Conservation (phyloP, 2,329 filamentous ascomycete genomes). For the Incumbomyces delicatus region DNA sequence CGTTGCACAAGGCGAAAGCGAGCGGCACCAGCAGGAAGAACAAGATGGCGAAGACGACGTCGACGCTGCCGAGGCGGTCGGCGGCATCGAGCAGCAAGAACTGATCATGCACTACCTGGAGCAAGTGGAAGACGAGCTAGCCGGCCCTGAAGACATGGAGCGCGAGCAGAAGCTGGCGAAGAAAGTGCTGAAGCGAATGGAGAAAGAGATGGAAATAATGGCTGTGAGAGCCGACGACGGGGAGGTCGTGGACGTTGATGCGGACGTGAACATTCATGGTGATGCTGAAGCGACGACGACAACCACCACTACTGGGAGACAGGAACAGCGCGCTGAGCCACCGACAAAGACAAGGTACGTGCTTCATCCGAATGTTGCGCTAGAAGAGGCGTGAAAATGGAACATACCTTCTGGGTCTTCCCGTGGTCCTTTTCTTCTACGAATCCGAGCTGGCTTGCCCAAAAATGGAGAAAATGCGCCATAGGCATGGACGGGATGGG, state of each 20-base stretch:
- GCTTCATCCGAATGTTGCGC: constrained; percentile 5
- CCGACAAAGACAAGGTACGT: constrained; percentile 2
- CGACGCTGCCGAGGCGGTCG: background rate
- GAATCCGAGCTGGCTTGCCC: too few species aligned
- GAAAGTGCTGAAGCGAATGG: constrained; percentile 91
- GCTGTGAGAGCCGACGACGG: background rate
- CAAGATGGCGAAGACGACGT: background rate
- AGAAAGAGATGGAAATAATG: constrained; percentile 51
- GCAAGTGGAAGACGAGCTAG: constrained; percentile 73
- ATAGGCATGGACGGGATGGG: too few species aligned
- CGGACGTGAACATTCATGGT: too few species aligned
- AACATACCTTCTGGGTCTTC: too few species aligned
- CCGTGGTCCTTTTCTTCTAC: too few species aligned
- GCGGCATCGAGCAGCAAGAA: constrained; percentile 72
- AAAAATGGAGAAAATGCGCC: too few species aligned
- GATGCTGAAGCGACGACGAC: background rate
- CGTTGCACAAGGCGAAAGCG: constrained; percentile 51
- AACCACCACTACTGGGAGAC: background rate
- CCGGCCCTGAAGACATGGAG: constrained; percentile 71
- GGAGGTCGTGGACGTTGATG: background rate
- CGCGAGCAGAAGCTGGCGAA: constrained; percentile 60
- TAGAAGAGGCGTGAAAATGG: background rate
- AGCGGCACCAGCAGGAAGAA: background rate
- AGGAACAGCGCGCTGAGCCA: background rate
- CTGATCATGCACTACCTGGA: constrained; percentile 86